Evolutionary conservation across 2,329 filamentous ascomycete species (phyloP), one percentile per base, ranked within the genome.

Genomic region (Monosporascus sp.): DNA sequence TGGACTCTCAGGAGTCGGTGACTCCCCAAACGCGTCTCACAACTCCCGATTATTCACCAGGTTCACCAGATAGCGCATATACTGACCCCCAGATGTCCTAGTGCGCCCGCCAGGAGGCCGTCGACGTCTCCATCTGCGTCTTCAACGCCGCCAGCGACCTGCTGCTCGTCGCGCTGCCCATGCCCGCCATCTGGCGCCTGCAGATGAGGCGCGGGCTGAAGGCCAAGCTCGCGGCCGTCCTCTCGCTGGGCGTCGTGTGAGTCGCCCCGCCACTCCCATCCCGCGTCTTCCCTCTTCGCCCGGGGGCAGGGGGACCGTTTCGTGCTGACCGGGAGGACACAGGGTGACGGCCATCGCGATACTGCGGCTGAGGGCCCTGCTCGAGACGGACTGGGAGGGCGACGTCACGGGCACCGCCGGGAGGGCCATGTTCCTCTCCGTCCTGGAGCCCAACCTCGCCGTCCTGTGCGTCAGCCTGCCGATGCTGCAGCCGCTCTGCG

Each of bases 91-190:
- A 3, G 20, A 22, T 22, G 20, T 22, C 20, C 2, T 22, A 22
- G 20, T 59, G 63, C 28, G 58, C 59, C 8, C 57, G 66, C 35
- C 70, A 65, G 51, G 68, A 66, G 41, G 62, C 58, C 26, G 66
- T 68, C 46, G 70, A 63, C 61, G 48, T 58, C 3, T 52, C 49
- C 1, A 54, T 55, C 4, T 57, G 56, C 1, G 70, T 71, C 1
- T 73, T 75, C 55, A 78, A 76, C 49, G 74, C 79, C 37, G 57
- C 70, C 6, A 75, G 73, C 14, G 76, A 81, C 54, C 51, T 77
- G 15, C 55, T 77, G 51, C 73, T 81, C 41, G 62, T 80, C 41
- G 37, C 69, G 18, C 60, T 81, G 44, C 77, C 78, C 1, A 70
- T 81, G 53, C 70, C 73, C 24, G 74, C 74, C 20, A 69, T 80